Conservation (phyloP, 2,329 filamentous ascomycete genomes). For the Arthroderma uncinatum region DNA sequence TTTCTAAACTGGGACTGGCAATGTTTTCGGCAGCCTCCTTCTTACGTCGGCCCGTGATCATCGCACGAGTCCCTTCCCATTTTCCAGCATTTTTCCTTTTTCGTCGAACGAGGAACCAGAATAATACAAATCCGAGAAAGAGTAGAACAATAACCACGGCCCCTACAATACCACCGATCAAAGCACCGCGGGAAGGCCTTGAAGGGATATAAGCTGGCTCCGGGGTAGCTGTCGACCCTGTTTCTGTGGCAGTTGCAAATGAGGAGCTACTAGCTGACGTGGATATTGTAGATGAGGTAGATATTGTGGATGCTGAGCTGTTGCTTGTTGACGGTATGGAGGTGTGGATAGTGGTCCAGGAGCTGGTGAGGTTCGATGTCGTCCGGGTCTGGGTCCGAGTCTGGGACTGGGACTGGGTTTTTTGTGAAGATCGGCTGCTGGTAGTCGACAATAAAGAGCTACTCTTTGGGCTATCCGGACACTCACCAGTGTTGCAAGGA, state of each 20-base stretch:
- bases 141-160: constrained; percentile 3
- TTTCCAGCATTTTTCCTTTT: constrained; percentile 3
- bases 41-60: background rate
- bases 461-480: background rate
- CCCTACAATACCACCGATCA: constrained; percentile 3
- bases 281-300: background rate
- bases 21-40: background rate
- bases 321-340: background rate
- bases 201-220: too few species aligned
- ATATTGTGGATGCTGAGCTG: background rate
- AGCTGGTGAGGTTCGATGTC: background rate
- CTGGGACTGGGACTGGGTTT: background rate
- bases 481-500: constrained; percentile 11
- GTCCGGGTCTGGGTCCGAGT: background rate
- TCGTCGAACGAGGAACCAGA: constrained; percentile 6
- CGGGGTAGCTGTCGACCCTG: background rate
- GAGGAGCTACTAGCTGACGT: background rate
- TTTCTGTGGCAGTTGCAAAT: background rate
- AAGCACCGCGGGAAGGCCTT: background rate
- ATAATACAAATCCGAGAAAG: background rate
- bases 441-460: background rate
- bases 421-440: background rate
- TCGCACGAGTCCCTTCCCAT: background rate
- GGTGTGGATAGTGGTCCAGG: background rate
- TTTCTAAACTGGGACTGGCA: background rate